phyloP scores from a whole-genome alignment of 345 rosid species.

The Camelina laxa region DNA sequence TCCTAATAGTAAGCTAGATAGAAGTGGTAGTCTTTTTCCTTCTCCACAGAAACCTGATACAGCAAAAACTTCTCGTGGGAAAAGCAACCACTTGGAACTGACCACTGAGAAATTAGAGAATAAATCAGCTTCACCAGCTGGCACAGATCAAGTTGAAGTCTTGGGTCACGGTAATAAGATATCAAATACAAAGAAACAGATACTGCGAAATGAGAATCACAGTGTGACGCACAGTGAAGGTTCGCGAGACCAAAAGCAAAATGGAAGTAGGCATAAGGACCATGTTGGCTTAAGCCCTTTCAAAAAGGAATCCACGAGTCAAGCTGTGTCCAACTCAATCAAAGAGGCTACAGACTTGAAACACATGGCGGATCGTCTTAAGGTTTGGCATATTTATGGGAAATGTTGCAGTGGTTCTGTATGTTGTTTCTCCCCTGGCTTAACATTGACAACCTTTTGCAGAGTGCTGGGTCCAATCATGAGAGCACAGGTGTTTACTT shows the following conservation, averaged over 20 bases:
- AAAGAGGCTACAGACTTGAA: slow-evolving; percentile 94
- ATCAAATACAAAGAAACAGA: slow-evolving; percentile 49
- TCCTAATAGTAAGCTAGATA: slow-evolving; percentile 48
- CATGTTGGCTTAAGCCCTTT: slow-evolving; percentile 67
- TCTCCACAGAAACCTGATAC: slow-evolving; percentile 43
- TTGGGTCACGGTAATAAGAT: slow-evolving; percentile 48
- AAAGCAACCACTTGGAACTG: slow-evolving; percentile 49
- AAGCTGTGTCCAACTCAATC: slow-evolving; percentile 68
- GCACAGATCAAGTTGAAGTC: slow-evolving; percentile 52
- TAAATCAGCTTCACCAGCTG: slow-evolving; percentile 51
- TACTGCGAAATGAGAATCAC: slow-evolving; percentile 50
- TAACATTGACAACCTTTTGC: slow-evolving; percentile 34
- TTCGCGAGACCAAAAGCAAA: slow-evolving; percentile 53
- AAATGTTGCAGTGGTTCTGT: slow-evolving; percentile 26
- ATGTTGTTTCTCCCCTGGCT: slow-evolving; percentile 28
- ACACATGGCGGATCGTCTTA: slow-evolving; percentile 91
- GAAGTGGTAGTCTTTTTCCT: slow-evolving; percentile 45
- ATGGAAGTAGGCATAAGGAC: slow-evolving; percentile 60
- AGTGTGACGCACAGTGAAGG: slow-evolving; percentile 55
- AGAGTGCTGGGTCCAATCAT: slow-evolving; percentile 58
- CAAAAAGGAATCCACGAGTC: slow-evolving; percentile 70
- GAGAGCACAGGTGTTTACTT: slow-evolving; percentile 72
- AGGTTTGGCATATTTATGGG: slow-evolving; percentile 53
- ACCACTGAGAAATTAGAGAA: slow-evolving; percentile 52
- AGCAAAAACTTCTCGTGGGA: slow-evolving; percentile 44